phyloP scores from a whole-genome alignment of 2,329 filamentous ascomycete species.

The Pseudocercospora macadamiae region DNA sequence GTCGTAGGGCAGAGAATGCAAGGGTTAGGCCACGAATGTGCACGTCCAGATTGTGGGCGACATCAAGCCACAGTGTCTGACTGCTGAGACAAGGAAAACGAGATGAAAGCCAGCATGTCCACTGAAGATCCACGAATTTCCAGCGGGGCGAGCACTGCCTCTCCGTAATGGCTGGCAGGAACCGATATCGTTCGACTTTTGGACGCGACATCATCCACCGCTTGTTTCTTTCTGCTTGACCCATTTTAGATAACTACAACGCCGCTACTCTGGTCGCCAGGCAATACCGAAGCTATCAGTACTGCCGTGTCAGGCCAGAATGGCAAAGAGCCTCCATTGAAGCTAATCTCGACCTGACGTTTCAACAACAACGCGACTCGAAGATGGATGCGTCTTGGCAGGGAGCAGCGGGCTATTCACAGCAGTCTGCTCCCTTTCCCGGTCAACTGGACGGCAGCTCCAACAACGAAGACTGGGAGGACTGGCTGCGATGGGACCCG shows the following conservation, averaged over 20 bases:
- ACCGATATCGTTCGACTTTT: conserved; percentile 6
- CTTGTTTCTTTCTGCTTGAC: not conserved
- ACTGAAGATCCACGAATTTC: not conserved
- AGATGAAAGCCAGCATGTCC: too few species aligned
- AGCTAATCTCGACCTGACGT: conserved; percentile 3
- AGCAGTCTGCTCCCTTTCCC: conserved; percentile 21
- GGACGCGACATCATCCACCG: conserved; percentile 3
- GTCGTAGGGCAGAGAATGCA: not conserved
- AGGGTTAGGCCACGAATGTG: too few species aligned
- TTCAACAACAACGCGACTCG: conserved; percentile 18
- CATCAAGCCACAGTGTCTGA: not conserved
- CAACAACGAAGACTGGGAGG: conserved; percentile 46
- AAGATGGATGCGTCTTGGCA: conserved; percentile 28
- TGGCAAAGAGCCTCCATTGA: not conserved
- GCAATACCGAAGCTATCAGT: not conserved
- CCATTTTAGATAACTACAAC: not conserved
- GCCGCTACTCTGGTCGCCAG: not conserved
- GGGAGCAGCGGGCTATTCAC: conserved; percentile 17
- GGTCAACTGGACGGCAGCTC: conserved; percentile 17
- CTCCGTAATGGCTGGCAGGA: not conserved
- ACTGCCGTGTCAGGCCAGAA: not conserved
- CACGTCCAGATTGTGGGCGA: too few species aligned
- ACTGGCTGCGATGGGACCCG: conserved; percentile 54
- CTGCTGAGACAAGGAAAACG: too few species aligned
- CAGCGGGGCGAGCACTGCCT: not conserved